These are phyloP conservation scores for Groenewaldozyma salmanticensis DNA, from an alignment of 805 yeast genomes.

Conservation along the genomic window DNA sequence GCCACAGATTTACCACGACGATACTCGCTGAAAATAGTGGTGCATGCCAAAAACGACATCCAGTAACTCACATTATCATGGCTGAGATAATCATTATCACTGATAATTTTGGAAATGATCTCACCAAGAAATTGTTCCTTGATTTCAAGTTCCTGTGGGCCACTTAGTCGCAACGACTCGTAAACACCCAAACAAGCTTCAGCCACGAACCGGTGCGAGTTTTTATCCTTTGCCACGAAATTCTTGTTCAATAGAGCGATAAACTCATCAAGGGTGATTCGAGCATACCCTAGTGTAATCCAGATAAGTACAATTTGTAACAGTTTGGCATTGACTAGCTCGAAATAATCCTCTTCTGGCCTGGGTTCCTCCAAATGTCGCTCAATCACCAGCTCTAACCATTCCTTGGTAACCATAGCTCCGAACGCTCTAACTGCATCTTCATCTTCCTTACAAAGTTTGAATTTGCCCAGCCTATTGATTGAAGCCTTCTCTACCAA, in stretches of 20 bases:
- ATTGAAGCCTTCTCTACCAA: conserved; percentile 19
- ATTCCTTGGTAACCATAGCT: conserved; percentile 38
- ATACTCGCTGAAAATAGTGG: conserved; percentile 49
- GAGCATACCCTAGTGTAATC: conserved; percentile 35
- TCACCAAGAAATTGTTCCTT: conserved; percentile 32
- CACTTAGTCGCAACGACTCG: conserved; percentile 22
- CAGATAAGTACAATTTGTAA: conserved; percentile 42
- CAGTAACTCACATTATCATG: conserved; percentile 70
- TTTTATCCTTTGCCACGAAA: conserved; percentile 59
- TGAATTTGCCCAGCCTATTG: conserved; percentile 6
- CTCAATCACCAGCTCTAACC: conserved; percentile 46
- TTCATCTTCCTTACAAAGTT: conserved; percentile 35
- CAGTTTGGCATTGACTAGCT: conserved; percentile 53
- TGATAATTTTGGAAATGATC: conserved; percentile 30
- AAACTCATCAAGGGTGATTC: conserved; percentile 42
- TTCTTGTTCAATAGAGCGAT: conserved; percentile 38
- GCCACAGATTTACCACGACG: conserved; percentile 54
- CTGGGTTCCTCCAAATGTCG: conserved; percentile 50
- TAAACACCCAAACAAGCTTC: conserved; percentile 63
- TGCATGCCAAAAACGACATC: conserved; percentile 50
- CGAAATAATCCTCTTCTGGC: conserved; percentile 49
- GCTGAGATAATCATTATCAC: conserved; percentile 42
- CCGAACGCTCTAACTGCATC: conserved; percentile 37
- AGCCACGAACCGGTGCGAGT: conserved; percentile 63
- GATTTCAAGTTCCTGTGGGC: conserved; percentile 7